Evolutionary conservation across 1,284 basidiomycete genomes (phyloP).

Genomic region (Mycena sp.): DNA sequence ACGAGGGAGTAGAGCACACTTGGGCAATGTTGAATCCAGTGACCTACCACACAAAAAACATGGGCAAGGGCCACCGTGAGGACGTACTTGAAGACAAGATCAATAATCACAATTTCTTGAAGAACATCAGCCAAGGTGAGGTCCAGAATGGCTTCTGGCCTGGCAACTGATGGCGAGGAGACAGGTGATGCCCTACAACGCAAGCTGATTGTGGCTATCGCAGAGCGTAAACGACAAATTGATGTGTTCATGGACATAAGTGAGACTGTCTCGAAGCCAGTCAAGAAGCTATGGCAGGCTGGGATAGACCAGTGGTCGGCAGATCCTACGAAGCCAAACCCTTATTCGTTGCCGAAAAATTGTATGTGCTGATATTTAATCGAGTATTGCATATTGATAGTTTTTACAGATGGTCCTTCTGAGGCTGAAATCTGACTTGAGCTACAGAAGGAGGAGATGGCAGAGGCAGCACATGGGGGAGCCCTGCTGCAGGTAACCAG

Average conservation of each 20-base stretch:
- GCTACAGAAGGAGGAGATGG: slow-evolving; percentile 8
- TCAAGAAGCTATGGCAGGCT: not conserved
- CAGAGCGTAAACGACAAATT: slow-evolving; percentile 14
- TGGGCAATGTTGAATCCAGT: slow-evolving; percentile 22
- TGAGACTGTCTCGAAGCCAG: not conserved
- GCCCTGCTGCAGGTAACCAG: not conserved
- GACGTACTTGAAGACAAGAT: no score
- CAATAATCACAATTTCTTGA: no score
- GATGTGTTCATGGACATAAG: slow-evolving; percentile 12
- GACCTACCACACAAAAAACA: slow-evolving; percentile 12
- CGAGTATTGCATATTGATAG: not conserved
- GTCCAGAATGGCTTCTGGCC: no score
- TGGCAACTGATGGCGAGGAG: no score
- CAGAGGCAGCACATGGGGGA: not conserved
- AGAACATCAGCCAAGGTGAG: no score
- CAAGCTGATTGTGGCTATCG: slow-evolving; percentile 7
- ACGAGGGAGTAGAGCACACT: slow-evolving; percentile 23
- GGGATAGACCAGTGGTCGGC: slow-evolving; percentile 7
- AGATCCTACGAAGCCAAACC: slow-evolving; percentile 12
- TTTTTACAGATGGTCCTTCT: not conserved
- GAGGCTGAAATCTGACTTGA: slow-evolving; percentile 13
- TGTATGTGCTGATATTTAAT: not conserved
- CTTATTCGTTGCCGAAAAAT: slow-evolving; percentile 1
- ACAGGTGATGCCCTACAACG: slow-evolving; percentile 5
- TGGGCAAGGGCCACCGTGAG: not conserved